Conservation (phyloP, 2,329 filamentous ascomycete species). For the Herpotrichia juniperi region DNA sequence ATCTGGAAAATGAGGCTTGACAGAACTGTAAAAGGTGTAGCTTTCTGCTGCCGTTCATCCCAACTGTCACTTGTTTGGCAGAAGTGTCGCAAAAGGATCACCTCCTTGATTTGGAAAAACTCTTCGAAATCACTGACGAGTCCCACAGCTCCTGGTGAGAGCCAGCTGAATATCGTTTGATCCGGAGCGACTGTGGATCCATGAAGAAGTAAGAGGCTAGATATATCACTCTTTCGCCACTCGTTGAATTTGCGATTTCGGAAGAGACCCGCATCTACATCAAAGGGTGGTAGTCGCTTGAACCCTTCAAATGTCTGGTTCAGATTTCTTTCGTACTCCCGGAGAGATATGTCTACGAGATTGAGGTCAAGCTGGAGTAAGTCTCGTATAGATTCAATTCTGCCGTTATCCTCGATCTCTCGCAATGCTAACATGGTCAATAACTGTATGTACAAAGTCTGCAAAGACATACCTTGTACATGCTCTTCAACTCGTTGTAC, state of each 20-base stretch:
- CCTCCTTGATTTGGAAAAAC: too few relatives aligned
- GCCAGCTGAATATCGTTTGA: background rate
- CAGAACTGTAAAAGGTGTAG: background rate
- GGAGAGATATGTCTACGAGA: background rate
- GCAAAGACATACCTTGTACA: background rate
- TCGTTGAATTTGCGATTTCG: background rate
- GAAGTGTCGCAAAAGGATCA: background rate
- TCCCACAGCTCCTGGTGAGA: background rate
- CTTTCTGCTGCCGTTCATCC: background rate
- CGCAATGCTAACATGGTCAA: background rate
- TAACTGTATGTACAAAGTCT: background rate
- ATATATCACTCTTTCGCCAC: background rate
- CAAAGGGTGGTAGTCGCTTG: background rate
- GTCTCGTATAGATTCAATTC: background rate
- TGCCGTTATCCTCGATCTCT: background rate
- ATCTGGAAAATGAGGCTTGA: constrained; percentile 4
- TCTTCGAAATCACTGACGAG: background rate
- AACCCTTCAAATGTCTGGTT: background rate
- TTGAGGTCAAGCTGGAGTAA: background rate
- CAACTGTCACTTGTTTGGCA: background rate
- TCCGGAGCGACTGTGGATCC: constrained; percentile 1
- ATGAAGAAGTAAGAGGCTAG: background rate
- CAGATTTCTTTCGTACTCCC: background rate
- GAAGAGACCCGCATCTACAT: background rate
- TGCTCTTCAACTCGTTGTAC: too few relatives aligned